Evolutionary conservation across 495 filamentous ascomycete genomes (phyloP).

Genomic region (Emericellopsis terricola): DNA sequence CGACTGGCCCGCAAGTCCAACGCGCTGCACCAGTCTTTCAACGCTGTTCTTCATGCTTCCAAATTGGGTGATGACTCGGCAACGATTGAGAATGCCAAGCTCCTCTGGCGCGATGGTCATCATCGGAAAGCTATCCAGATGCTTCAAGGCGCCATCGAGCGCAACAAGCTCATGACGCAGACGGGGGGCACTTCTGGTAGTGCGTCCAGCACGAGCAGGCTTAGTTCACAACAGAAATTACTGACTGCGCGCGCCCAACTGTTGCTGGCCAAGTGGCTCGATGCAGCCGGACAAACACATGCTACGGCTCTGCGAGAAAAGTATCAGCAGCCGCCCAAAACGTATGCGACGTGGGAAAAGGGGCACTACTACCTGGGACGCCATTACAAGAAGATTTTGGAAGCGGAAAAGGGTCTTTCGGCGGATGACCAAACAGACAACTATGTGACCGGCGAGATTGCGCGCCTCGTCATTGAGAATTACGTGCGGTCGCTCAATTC

Average conservation of each 20-base stretch:
- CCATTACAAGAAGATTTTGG: conserved; percentile 91
- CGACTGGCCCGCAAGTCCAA: conserved; percentile 71
- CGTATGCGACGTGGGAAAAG: conserved; percentile 69
- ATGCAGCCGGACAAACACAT: conserved; percentile 78
- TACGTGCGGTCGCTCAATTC: conserved; percentile 72
- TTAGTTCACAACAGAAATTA: conserved; percentile 31
- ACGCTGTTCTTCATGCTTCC: conserved; percentile 78
- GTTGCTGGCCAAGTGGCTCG: conserved; percentile 90
- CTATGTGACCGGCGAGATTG: conserved; percentile 55
- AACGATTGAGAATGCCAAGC: conserved; percentile 77
- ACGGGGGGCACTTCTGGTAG: background rate
- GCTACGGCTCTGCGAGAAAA: conserved; percentile 55
- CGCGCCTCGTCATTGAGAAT: conserved; percentile 83
- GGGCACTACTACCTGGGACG: conserved; percentile 92
- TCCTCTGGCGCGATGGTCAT: conserved; percentile 89
- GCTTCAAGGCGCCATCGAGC: conserved; percentile 65
- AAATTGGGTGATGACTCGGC: conserved; percentile 68
- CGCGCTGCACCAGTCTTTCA: conserved; percentile 71
- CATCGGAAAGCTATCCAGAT: conserved; percentile 90
- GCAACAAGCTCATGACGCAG: conserved; percentile 30
- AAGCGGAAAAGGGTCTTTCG: conserved; percentile 66
- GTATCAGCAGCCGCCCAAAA: conserved; percentile 54
- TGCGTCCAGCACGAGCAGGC: conserved; percentile 16
- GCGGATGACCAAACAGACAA: conserved; percentile 38
- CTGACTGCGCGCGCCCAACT: conserved; percentile 53